Percentiles rank a stretch among this genome's conserved stretches.
These are phyloP conservation scores for Podospora fimiseda DNA, from an alignment of 495 filamentous ascomycete genomes.

Conservation along the genomic window DNA sequence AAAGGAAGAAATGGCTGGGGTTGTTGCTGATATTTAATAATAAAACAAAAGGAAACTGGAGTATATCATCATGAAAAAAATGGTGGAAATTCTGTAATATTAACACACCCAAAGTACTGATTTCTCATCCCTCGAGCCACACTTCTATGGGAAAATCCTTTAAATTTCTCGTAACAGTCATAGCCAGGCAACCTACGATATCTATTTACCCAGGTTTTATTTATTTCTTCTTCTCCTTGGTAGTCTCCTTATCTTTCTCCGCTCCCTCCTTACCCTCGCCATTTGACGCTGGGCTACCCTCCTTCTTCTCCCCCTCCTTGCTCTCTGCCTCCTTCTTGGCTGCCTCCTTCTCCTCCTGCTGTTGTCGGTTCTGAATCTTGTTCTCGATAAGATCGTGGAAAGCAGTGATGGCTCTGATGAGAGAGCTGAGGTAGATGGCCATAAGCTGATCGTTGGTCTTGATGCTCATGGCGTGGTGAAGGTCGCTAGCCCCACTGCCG, in stretches of 20 bases:
- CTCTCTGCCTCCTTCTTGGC: constrained; percentile 54
- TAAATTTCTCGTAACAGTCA: constrained; percentile 7
- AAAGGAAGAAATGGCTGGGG: constrained; percentile 67
- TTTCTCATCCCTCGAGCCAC: constrained; percentile 7
- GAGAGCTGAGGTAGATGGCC: constrained; percentile 90
- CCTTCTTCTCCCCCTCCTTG: constrained; percentile 57
- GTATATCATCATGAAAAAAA: no score
- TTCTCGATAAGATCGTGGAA: constrained; percentile 99
- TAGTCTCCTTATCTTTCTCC: constrained; percentile 31
- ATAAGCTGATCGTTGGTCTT: constrained; percentile 99
- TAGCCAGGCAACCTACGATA: not conserved
- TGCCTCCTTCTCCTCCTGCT: constrained; percentile 88
- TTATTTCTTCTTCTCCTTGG: constrained; percentile 35
- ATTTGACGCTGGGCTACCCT: constrained; percentile 49
- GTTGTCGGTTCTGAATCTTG: constrained; percentile 98
- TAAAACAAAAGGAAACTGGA: no score
- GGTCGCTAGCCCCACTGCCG: constrained; percentile 59
- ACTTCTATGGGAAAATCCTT: not conserved
- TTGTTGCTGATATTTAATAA: constrained; percentile 59
- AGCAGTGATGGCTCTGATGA: constrained; percentile 96
- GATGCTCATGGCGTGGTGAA: constrained; percentile 90
- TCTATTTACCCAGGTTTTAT: no score
- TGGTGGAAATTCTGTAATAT: constrained; percentile 13
- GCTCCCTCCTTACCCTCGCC: constrained; percentile 48
- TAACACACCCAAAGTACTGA: constrained; percentile 16